Conservation (phyloP, 495 filamentous ascomycete genomes). For the Oidiodendron maius region DNA sequence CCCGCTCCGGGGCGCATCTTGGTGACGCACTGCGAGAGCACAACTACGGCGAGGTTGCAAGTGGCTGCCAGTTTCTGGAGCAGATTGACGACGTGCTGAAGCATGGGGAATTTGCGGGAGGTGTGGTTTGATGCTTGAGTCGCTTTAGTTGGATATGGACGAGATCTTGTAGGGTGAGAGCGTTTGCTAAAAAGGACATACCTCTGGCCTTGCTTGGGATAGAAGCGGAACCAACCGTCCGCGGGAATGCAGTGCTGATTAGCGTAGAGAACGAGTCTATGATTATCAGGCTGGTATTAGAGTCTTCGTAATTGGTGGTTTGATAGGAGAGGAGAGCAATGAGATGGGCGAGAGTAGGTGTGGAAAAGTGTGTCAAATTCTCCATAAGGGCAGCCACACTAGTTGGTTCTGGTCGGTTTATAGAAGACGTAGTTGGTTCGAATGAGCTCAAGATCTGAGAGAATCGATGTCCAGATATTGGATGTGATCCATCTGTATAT, state of each 20-base stretch:
- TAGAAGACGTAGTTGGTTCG: constrained; percentile 1
- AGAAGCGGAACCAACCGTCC: constrained; percentile 29
- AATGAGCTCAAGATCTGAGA: constrained; percentile 25
- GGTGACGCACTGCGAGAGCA: constrained; percentile 55
- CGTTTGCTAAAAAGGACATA: constrained; percentile 4
- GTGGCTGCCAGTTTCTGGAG: constrained; percentile 50
- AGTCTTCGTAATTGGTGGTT: constrained; percentile 44
- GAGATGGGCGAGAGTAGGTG: constrained; percentile 41
- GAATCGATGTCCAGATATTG: constrained; percentile 35
- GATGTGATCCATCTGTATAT: constrained; percentile 41
- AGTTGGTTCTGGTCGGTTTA: constrained; percentile 2
- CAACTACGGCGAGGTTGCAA: constrained; percentile 49
- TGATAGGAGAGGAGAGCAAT: constrained; percentile 33
- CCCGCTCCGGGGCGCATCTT: constrained; percentile 43
- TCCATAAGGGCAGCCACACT: constrained; percentile 15
- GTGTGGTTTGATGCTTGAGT: constrained; percentile 38
- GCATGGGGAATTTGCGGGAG: constrained; percentile 55
- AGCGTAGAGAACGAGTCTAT: constrained; percentile 57
- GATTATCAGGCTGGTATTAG: constrained; percentile 46
- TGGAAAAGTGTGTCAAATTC: constrained; percentile 40
- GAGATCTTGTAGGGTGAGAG: not conserved
- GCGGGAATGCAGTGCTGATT: constrained; percentile 54
- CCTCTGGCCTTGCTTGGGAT: constrained; percentile 12
- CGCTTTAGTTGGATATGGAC: constrained; percentile 18
- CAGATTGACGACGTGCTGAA: constrained; percentile 37